These are phyloP conservation scores for Glycine latifolia DNA, from an alignment of 306 rosid species.

Conservation along the genomic window DNA sequence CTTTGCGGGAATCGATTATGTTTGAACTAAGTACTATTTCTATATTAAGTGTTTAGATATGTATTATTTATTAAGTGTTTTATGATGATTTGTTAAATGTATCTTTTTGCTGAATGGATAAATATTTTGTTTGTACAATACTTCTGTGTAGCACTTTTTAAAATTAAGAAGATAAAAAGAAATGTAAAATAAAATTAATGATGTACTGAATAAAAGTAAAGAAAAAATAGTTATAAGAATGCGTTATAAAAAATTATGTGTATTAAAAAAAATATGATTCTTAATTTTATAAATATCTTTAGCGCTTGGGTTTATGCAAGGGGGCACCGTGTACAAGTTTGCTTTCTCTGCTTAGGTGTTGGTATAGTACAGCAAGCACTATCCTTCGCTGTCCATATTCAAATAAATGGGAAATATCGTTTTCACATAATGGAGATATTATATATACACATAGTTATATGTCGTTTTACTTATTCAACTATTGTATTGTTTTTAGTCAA, in stretches of 20 bases:
- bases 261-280: not conserved
- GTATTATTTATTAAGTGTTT: no score
- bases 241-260: not conserved
- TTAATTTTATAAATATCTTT: not conserved
- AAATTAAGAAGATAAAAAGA: not conserved
- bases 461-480: not conserved
- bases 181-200: no score
- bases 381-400: not conserved
- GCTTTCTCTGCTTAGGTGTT: slow-evolving; percentile 1
- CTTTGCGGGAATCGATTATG: no score
- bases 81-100: no score
- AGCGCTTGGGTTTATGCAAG: not conserved
- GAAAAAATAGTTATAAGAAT: not conserved
- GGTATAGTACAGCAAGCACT: no score
- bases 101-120: no score
- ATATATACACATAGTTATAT: no score
- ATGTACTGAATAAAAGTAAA: no score
- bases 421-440: not conserved
- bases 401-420: slow-evolving; percentile 8
- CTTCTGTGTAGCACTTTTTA: no score
- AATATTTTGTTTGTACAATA: no score
- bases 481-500: not conserved
- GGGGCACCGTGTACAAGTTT: slow-evolving; percentile 28
- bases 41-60: no score
- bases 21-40: no score